Evolutionary conservation across 768 basidiomycete genomes (phyloP).

Genomic region (Suillus sp.): DNA sequence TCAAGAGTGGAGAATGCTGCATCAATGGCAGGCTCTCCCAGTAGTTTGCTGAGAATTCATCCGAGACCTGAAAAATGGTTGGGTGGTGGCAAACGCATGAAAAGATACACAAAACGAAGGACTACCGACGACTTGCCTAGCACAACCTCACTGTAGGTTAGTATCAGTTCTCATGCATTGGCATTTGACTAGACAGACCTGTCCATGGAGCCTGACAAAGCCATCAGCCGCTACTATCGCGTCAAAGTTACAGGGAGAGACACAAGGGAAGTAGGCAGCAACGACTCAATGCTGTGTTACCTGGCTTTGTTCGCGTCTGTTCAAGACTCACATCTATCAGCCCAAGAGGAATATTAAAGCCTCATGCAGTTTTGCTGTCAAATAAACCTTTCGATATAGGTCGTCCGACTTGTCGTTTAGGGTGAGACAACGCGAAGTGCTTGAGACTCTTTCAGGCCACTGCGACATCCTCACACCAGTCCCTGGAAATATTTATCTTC

Average conservation of each 20-base stretch:
- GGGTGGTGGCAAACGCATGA: no score
- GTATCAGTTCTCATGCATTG: neutral
- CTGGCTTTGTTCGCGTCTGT: neutral
- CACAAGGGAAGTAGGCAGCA: neutral
- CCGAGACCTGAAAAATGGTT: no score
- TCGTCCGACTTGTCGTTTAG: neutral
- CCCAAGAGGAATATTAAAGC: neutral
- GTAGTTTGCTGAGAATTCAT: no score
- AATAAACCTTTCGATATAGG: neutral
- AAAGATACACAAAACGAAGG: no score
- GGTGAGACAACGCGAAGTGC: neutral
- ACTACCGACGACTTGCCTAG: no score
- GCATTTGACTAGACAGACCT: constrained; percentile 86
- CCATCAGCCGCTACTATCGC: neutral
- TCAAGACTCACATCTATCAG: neutral
- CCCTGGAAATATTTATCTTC: neutral
- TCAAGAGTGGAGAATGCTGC: no score
- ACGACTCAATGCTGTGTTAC: neutral
- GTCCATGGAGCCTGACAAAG: constrained; percentile 43
- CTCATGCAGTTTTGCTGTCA: neutral
- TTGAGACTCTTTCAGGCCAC: neutral
- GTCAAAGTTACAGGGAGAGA: neutral
- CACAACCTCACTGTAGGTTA: neutral
- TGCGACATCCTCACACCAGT: neutral
- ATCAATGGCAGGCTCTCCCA: no score